Conservation (phyloP, 2,329 filamentous ascomycete genomes). For the Fusarium pseudoanthophilum region DNA sequence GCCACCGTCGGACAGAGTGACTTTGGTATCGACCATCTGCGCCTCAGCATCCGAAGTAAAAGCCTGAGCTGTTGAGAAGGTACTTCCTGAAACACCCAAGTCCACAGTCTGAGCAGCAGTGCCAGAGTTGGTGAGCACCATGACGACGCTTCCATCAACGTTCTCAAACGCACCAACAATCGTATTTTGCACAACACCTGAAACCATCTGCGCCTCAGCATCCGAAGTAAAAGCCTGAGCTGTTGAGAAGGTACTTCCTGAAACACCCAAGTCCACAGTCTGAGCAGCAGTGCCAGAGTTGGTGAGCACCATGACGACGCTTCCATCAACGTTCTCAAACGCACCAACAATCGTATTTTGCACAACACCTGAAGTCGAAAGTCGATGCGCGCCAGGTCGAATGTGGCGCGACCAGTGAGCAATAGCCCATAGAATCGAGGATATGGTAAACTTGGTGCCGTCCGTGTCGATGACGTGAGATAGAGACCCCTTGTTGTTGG, state of each 20-base stretch:
- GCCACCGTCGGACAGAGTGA: accelerated
- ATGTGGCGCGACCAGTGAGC: neutral
- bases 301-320: neutral
- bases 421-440: neutral
- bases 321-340: neutral
- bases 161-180: neutral
- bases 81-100: neutral
- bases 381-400: neutral
- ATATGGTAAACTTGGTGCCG: neutral
- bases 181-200: neutral
- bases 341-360: neutral
- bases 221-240: neutral
- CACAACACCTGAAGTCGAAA: neutral
- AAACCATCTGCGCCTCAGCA: neutral
- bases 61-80: neutral
- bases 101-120: neutral
- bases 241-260: neutral
- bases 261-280: neutral
- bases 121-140: neutral
- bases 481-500: neutral
- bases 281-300: neutral
- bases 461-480: neutral
- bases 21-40: neutral
- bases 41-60: neutral
- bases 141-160: neutral